A percentile compares a stretch with the other conserved stretches of the same genome.
Conservation (phyloP, 2,329 filamentous ascomycete species). For the Pezizomycotina sp. region DNA sequence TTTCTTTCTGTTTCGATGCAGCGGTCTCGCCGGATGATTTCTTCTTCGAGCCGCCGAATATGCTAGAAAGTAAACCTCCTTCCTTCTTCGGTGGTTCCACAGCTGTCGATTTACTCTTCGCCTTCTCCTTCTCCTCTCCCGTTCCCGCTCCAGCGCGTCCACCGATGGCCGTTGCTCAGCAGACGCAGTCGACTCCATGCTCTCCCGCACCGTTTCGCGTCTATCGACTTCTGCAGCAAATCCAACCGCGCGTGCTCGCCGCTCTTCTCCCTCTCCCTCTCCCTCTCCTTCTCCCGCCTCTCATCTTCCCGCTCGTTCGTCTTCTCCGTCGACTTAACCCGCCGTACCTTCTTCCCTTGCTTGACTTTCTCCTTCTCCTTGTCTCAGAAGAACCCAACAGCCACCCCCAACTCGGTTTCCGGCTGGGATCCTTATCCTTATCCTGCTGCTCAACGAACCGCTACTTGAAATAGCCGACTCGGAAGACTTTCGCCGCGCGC, state of each 20-base stretch:
- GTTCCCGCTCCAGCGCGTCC: slow-evolving; percentile 58
- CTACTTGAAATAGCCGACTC: slow-evolving; percentile 7
- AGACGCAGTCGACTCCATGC: slow-evolving; percentile 66
- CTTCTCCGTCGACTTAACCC: slow-evolving; percentile 38
- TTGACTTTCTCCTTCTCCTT: slow-evolving; percentile 57
- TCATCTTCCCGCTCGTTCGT: slow-evolving; percentile 41
- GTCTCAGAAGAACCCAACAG: slow-evolving; percentile 38
- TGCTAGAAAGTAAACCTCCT: slow-evolving; percentile 79
- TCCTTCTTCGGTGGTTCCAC: slow-evolving; percentile 72
- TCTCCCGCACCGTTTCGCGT: slow-evolving; percentile 60
- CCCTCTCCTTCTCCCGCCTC: slow-evolving; percentile 30
- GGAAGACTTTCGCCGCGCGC: slow-evolving; percentile 6
- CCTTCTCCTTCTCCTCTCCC: slow-evolving; percentile 47
- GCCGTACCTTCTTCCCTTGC: slow-evolving; percentile 26
- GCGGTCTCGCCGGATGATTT: slow-evolving; percentile 33
- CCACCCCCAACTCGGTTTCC: slow-evolving; percentile 68
- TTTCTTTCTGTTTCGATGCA: slow-evolving; percentile 7
- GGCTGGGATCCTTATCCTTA: slow-evolving; percentile 52
- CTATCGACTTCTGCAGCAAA: slow-evolving; percentile 73
- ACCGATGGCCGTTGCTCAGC: slow-evolving; percentile 42
- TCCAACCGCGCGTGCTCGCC: slow-evolving; percentile 50
- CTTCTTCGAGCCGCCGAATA: slow-evolving; percentile 83
- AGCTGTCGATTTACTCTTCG: slow-evolving; percentile 44
- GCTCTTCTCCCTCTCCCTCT: slow-evolving; percentile 36
- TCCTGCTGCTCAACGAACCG: slow-evolving; percentile 36